Base-by-base conservation (phyloP, 139 green algal species). In the Coelastrella sp. region DNA sequence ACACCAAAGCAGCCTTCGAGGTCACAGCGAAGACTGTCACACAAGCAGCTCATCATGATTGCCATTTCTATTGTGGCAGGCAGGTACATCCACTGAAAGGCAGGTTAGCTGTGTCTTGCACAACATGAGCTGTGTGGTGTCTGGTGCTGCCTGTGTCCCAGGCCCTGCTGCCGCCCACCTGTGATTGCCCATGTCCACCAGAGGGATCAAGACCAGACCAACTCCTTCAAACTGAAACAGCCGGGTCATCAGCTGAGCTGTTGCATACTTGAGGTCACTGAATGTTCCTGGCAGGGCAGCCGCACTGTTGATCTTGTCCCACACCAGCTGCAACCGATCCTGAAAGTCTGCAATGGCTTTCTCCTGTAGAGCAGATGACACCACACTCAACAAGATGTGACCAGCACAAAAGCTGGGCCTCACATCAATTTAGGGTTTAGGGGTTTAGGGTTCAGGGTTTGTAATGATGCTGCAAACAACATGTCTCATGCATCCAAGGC, bases 131-230 rank as follows among this genome's bases (percentile, higher is more conserved):
- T 22, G 63, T 72, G 12, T 72, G 63, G 63, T 14, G 12, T 4
- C 63, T 5, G 19, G 19, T 11, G n/a, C 17, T 24, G 20, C 70
- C 19, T 25, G 19, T 25, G 19, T 12, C 11, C 61, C 61, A 78
- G 70, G 19, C 19, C 70, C 70, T 11, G 10, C 8, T 11, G n/a
- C 25, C 24, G 8, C 25, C 25, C 74, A 80, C 74, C 74, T 57
- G 24, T 80, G 74, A 17, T 80, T 80, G n/a, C 24, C 24, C 74
- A 80, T 80, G 74, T 80, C 74, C 74, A 80, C 74, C 8, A 80
- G 24, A 57, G 74, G 74, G 1, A 80, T 57, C 74, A 80, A 17
- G 9, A 80, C 7, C n/a, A 80, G 74, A 1, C 74, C 74, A 76
- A 76, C 19, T 8, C 25, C 74, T 59, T 57, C 24, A 58, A 80